Base-by-base conservation (phyloP, 257 asterid species). In the Euphrasia confusa region DNA sequence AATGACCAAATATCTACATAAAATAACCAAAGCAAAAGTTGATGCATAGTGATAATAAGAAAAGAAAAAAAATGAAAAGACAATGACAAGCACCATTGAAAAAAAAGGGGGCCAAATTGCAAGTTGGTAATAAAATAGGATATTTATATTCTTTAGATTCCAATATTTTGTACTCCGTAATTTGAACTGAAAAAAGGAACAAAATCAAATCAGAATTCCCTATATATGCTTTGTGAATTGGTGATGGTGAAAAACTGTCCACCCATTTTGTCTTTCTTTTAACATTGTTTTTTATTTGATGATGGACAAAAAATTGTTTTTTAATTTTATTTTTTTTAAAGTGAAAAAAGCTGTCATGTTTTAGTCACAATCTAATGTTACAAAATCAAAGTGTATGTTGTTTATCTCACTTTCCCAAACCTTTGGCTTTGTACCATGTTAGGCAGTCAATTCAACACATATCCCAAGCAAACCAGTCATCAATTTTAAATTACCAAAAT, bases 311-410 rank as follows among this genome's bases (percentile, higher is more conserved):
- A 47, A 48, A 2, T 7, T 30, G 4, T 30, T 30, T 42, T 21
- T 21, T 21, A 21, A 21, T 21, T 21, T 58, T 39, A 35, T 48
- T 65, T 72, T 68, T 69, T 18, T 7, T 4, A 71, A 67, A 42
- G 60, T 58, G 76, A 79, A 74, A 76, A 71, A 65, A 28, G 74
- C 53, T 67, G 69, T 56, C 83, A 70, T 61, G 73, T 69, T 82
- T 55, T 21, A 21, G 24, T 21, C 24, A 21, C 24, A 21, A 21
- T 21, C 24, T 21, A 21, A 21, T 57, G 44, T 60, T 68, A 63
- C 60, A 33, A 71, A 69, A 74, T 68, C 65, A 54, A 70, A 63
- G 66, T 60, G 15, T 68, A 47, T 69, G 13, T 54, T 70, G 62
- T 65, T 72, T 68, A 49, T 69, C n/a, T 42, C 48, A 42, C 11